Base-by-base conservation (phyloP, 371 early-diverging fungal genomes). In the Mucor irregularis region DNA sequence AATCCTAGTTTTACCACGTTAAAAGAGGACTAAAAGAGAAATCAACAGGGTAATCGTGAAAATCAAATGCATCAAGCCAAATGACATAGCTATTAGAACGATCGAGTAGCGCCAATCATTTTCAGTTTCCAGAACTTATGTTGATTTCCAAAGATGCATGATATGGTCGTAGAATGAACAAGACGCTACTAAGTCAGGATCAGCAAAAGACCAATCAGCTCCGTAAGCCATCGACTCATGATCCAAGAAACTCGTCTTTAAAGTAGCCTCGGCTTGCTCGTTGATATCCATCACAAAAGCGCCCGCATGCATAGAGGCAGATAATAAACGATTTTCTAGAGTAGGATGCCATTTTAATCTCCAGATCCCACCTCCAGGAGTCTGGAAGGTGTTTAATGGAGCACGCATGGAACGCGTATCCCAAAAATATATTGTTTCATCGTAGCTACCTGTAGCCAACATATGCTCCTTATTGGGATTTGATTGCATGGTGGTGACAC, bases 81-180 rank as follows among this genome's bases (percentile, higher is more conserved):
- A n/a, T n/a, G n/a, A n/a, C n/a, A n/a, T n/a, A n/a, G n/a, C n/a
- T n/a, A n/a, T n/a, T n/a, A n/a, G n/a, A n/a, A n/a, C n/a, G n/a
- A n/a, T n/a, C n/a, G n/a, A n/a, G n/a, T n/a, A n/a, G n/a, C n/a
- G n/a, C n/a, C n/a, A n/a, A 31, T 31, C 31, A 31, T 31, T 7
- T 4, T n/a, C 5, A 25, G 16, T 5, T 25, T 49, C 39, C 38
- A 49, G 11, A n/a, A n/a, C n/a, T n/a, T 22, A 25, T 38, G 52
- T 16, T 31, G 64, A 19, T 21, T 78, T 67, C 94, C 97, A 97
- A 4, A 97, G 70, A 62, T 90, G 90, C 45, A 93, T 78, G 8
- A 82, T 51, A 68, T 94, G 94, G 68, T 97, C 95, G 64, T 97
- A 97, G 64, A 97, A 97, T 5, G 95, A 95, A 60, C 96, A 95